Conservation (phyloP, 164 flowering plant genomes). For the Annona squamosa region DNA sequence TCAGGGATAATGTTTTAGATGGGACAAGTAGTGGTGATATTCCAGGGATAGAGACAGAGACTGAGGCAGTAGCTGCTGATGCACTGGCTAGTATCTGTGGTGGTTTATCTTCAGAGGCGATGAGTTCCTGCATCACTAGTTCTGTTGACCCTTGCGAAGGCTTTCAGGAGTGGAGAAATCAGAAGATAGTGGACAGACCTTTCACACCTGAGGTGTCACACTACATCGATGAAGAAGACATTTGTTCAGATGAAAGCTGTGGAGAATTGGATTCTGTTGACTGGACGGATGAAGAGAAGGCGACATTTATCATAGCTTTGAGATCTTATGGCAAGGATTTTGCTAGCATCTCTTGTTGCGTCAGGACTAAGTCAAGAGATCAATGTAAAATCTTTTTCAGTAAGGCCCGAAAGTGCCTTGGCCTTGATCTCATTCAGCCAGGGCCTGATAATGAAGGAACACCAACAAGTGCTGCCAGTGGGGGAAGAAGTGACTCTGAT, state of each 20-base stretch:
- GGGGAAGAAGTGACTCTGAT: constrained; percentile 67
- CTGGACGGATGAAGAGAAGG: constrained; percentile 96
- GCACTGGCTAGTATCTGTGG: constrained; percentile 83
- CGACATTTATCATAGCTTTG: constrained; percentile 57
- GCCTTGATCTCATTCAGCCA: constrained; percentile 51
- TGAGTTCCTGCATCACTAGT: constrained; percentile 81
- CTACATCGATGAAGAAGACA: constrained; percentile 56
- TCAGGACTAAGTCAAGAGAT: constrained; percentile 61
- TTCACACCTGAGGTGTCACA: constrained; percentile 55
- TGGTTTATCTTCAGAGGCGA: constrained; percentile 83
- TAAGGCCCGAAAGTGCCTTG: constrained; percentile 81
- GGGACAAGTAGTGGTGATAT: constrained; percentile 30
- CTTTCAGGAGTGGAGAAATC: constrained; percentile 38
- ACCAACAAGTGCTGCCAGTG: constrained; percentile 46
- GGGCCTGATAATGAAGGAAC: constrained; percentile 28
- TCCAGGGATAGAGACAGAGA: constrained; percentile 36
- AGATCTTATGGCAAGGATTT: constrained; percentile 80
- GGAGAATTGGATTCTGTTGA: constrained; percentile 67
- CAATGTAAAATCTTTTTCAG: constrained; percentile 91
- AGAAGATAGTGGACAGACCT: constrained; percentile 27
- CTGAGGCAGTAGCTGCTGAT: constrained; percentile 74
- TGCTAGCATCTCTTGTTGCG: constrained; percentile 51
- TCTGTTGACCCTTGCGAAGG: constrained; percentile 66
- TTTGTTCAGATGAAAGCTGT: constrained; percentile 89
- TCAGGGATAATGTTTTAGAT: constrained; percentile 25